phyloP scores from a whole-genome alignment of 192 early-diverging fungal genomes.

The Gigaspora rosea region DNA sequence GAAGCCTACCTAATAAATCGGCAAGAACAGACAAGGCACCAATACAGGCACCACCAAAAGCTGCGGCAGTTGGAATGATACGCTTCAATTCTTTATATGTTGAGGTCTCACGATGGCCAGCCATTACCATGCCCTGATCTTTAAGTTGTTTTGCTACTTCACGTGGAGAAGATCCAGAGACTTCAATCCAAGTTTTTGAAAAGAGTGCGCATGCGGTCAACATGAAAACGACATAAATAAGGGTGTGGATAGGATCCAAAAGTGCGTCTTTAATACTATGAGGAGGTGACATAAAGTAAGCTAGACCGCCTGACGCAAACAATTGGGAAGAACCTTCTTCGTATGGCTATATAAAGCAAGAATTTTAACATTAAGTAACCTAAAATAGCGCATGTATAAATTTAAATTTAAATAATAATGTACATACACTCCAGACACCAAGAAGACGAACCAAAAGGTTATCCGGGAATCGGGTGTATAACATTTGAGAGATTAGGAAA shows the following conservation, averaged over 20 bases:
- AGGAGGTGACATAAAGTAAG: conserved; percentile 99
- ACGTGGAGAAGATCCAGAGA: conserved; percentile 95
- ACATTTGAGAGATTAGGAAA: conserved; percentile 98
- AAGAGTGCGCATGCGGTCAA: conserved; percentile 92
- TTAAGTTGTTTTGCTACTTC: conserved; percentile 98
- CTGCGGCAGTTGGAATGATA: conserved; percentile 96
- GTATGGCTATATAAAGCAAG: conserved; percentile 59
- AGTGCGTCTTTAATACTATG: conserved; percentile 80
- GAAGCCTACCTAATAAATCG: conserved; percentile 75
- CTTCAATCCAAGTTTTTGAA: conserved; percentile 99
- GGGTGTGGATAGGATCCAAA: conserved; percentile 93
- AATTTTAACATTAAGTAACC: background rate
- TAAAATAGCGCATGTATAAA: background rate
- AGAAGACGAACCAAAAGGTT: conserved; percentile 92
- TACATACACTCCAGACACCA: conserved; percentile 85
- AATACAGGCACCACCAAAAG: conserved; percentile 96
- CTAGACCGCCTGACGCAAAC: conserved; percentile 88
- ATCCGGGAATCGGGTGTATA: conserved; percentile 97
- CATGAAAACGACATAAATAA: conserved; percentile 93
- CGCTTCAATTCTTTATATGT: conserved; percentile 99
- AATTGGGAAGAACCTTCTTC: conserved; percentile 97
- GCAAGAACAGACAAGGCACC: conserved; percentile 94
- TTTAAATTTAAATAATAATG: conserved; percentile 23
- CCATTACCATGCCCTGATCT: conserved; percentile 95
- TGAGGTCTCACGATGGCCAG: conserved; percentile 89